These are phyloP conservation scores for Colletotrichum godetiae DNA, from an alignment of 2,329 filamentous ascomycete genomes.

Conservation along the genomic window DNA sequence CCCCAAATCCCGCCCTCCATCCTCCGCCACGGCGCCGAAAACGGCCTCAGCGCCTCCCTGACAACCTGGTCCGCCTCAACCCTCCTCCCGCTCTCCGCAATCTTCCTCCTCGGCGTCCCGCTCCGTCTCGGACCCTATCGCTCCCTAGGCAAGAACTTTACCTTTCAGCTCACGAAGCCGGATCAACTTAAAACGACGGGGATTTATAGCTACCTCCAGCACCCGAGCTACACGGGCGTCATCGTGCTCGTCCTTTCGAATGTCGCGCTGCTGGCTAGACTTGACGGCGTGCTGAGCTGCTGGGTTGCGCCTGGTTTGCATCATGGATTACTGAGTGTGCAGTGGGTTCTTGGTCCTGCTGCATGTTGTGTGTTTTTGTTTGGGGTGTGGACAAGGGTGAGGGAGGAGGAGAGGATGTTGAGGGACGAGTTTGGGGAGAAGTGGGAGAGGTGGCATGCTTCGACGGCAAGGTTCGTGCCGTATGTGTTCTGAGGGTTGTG, in stretches of 20 bases:
- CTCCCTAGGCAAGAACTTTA: constrained; percentile 62
- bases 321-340: constrained; percentile 5
- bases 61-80: constrained; percentile 52
- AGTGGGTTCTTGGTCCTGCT: constrained; percentile 24
- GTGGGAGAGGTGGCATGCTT: constrained; percentile 61
- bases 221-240: constrained; percentile 63
- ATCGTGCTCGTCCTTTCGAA: constrained; percentile 47
- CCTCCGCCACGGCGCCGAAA: constrained; percentile 43
- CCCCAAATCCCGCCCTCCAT: constrained; percentile 38
- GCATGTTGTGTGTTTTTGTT: constrained; percentile 37
- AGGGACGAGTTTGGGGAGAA: constrained; percentile 55
- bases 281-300: constrained; percentile 53
- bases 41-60: constrained; percentile 44
- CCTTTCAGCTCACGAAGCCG: constrained; percentile 61
- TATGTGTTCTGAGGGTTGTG: constrained; percentile 46
- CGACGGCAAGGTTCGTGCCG: constrained; percentile 62
- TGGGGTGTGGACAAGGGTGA: constrained; percentile 49
- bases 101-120: constrained; percentile 40
- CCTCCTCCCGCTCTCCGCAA: constrained; percentile 46
- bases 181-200: constrained; percentile 57
- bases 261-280: constrained; percentile 46
- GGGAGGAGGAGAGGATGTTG: constrained; percentile 64
- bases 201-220: constrained; percentile 61
- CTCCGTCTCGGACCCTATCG: constrained; percentile 53
- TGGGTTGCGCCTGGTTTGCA: constrained; percentile 46